phyloP scores from a whole-genome alignment of 257 asterid genomes.

The Nicotiana noctiflora region DNA sequence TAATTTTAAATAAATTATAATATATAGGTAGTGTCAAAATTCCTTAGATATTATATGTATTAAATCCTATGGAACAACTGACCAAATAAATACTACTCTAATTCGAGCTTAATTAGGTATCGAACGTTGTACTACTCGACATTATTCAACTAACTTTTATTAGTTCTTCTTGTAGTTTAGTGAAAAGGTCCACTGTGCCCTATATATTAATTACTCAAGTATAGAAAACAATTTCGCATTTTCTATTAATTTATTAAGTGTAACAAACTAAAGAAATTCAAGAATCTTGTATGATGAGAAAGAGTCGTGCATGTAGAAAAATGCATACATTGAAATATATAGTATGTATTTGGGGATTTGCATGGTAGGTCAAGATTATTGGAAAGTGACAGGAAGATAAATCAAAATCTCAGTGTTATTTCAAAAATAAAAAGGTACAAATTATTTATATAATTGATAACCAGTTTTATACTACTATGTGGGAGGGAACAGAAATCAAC shows the following conservation, averaged over 20 bases:
- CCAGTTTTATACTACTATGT: constrained; percentile 36
- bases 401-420: neutral
- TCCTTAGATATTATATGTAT: too few relatives aligned
- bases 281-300: constrained; percentile 13
- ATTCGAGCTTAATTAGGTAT: neutral
- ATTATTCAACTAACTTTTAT: neutral
- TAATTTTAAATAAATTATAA: too few relatives aligned
- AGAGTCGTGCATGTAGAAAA: neutral
- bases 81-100: neutral
- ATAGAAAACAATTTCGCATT: neutral
- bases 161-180: neutral
- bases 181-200: neutral
- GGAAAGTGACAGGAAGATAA: neutral
- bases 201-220: neutral
- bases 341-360: neutral
- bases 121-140: neutral
- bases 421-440: neutral
- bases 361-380: neutral
- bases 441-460: neutral
- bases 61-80: too few relatives aligned
- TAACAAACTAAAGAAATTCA: neutral
- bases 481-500: neutral
- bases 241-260: neutral
- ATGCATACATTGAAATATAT: neutral
- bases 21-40: too few relatives aligned